These are phyloP conservation scores for Euphorbia celastroides DNA, from an alignment of 441 rosid genomes.

Conservation along the genomic window DNA sequence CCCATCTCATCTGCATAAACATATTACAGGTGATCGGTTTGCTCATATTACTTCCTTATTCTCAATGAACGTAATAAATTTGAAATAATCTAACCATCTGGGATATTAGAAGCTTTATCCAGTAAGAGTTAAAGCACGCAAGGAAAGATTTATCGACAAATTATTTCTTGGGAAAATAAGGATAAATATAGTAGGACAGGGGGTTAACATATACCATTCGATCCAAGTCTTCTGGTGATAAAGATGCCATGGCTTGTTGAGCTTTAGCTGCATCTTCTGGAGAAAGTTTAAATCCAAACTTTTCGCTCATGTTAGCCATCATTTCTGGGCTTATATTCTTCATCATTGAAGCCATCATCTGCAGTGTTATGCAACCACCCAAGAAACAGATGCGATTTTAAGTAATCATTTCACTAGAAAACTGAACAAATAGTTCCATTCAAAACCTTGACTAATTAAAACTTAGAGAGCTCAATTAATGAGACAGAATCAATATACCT, in stretches of 20 bases:
- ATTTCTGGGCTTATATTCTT: conserved; percentile 88
- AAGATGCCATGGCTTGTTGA: conserved; percentile 85
- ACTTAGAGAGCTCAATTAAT: not conserved
- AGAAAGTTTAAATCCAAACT: conserved; percentile 73
- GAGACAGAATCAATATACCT: conserved; percentile 33
- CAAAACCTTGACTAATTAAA: not conserved
- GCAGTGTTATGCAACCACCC: conserved; percentile 21
- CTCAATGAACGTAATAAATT: not conserved
- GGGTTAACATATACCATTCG: conserved; percentile 51
- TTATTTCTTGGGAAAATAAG: not conserved
- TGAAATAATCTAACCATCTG: not conserved
- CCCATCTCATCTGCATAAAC: conserved; percentile 74
- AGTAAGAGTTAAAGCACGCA: too few relatives aligned
- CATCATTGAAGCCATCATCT: conserved; percentile 86
- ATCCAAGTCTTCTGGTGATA: conserved; percentile 76
- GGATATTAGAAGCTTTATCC: not conserved
- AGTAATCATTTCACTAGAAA: not conserved
- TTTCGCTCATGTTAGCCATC: conserved; percentile 94
- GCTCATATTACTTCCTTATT: not conserved
- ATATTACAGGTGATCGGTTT: not conserved
- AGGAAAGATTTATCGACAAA: too few relatives aligned
- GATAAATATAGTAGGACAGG: not conserved
- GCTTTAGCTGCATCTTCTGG: conserved; percentile 81
- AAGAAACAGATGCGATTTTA: not conserved
- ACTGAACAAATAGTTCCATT: not conserved